These are phyloP conservation scores for Ananas comosus DNA, from an alignment of 176 grass and related monocot genomes.

Conservation along the genomic window DNA sequence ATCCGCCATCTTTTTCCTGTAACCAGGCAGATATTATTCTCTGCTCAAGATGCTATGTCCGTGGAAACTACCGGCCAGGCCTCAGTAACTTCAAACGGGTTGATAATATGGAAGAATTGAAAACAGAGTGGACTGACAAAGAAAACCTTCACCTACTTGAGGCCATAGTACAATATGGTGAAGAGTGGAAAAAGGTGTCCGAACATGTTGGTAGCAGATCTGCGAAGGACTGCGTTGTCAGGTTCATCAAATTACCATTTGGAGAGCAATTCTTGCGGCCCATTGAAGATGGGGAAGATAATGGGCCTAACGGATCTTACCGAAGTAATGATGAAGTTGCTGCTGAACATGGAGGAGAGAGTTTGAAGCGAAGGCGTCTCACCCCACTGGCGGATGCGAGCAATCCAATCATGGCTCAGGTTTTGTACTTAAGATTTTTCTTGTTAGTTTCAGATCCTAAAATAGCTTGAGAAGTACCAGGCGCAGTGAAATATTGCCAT, in stretches of 20 bases:
- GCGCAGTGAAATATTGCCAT: background rate
- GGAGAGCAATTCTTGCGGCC: slow-evolving; percentile 84
- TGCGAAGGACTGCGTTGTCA: slow-evolving; percentile 83
- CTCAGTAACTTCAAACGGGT: slow-evolving; percentile 82
- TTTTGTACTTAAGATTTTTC: slow-evolving; percentile 20
- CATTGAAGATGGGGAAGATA: slow-evolving; percentile 29
- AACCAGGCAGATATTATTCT: slow-evolving; percentile 78
- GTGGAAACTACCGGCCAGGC: slow-evolving; percentile 78
- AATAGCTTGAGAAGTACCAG: background rate
- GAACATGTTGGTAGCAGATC: slow-evolving; percentile 79
- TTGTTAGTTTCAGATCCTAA: background rate
- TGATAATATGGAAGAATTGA: slow-evolving; percentile 70
- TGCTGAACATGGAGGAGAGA: slow-evolving; percentile 33
- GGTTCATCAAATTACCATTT: slow-evolving; percentile 75
- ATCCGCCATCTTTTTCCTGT: slow-evolving; percentile 17
- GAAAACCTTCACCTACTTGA: slow-evolving; percentile 98
- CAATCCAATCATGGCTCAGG: slow-evolving; percentile 97
- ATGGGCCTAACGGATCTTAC: slow-evolving; percentile 15
- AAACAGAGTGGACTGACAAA: slow-evolving; percentile 94
- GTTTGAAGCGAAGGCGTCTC: slow-evolving; percentile 43
- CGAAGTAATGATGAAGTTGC: slow-evolving; percentile 26
- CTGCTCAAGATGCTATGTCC: slow-evolving; percentile 74
- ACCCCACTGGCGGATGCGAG: slow-evolving; percentile 86
- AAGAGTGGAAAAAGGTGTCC: slow-evolving; percentile 91
- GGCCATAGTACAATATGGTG: slow-evolving; percentile 77